Evolutionary conservation across 768 basidiomycete species (phyloP), one percentile per base, ranked within the genome.

Genomic region (Leccinum arenicola): DNA sequence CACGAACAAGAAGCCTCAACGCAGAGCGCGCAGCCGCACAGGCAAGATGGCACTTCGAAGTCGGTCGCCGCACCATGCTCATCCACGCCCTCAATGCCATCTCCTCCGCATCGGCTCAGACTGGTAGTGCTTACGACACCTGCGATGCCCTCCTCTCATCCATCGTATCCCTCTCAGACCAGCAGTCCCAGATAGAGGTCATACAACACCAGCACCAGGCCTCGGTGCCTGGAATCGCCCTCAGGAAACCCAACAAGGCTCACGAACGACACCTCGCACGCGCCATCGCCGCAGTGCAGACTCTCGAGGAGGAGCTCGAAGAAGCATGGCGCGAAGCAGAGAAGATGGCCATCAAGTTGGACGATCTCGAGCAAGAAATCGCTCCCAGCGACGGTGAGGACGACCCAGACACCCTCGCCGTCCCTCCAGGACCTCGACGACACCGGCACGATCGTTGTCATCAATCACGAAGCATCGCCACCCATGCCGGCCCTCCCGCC

Each of bases 291-390:
- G 76, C 78, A 38, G 80, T 88, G 23, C 73, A 73, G 25, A 77
- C 82, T 54, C 80, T 93, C 21, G 79, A 88, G 64, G 87, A 80
- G 14, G 88, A 91, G 62, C 76, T 92, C 23, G 84, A 87, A 51
- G 91, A 93, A 55, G 91, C 90, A 0, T 93, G 91, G 91, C 80
- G 79, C 50, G 85, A 87, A 59, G 91, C 89, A 3, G 86, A 90
- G 64, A 82, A 81, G 45, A 76, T 91, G 64, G 91, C 90, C 1
- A 70, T 76, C 54, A 88, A 29, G 27, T 29, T 29, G 0, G 27
- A 29, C 27, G 27, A 29, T 29, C 27, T 29, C 1, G 27, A 91
- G 68, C 71, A 60, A 4, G 68, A 62, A 15, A 63, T 65, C 23
- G 61, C 68, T 25, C 74, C 66, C 23, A 67, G 58, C 19, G 69